These are phyloP conservation scores for Globisporangium spiculum DNA, from an alignment of 352 stramenopile species.

Conservation along the genomic window DNA sequence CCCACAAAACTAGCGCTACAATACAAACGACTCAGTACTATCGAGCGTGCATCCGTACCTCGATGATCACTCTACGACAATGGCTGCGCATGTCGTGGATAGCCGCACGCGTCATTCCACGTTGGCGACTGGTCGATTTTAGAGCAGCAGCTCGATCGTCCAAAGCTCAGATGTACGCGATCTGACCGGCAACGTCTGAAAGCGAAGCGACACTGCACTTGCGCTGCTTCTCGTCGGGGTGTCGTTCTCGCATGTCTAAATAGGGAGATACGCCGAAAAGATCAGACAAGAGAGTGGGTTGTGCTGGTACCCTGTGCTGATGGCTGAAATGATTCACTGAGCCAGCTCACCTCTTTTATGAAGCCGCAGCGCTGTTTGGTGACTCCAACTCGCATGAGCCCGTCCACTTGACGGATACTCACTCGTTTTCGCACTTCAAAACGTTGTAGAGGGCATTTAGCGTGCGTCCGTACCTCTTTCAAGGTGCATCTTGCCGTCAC, in stretches of 20 bases:
- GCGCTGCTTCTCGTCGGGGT: neutral
- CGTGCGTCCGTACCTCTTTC: neutral
- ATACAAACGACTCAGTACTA: no score
- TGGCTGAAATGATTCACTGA: neutral
- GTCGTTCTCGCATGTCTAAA: neutral
- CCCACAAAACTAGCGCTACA: neutral
- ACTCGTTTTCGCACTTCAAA: neutral
- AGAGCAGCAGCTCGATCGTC: neutral
- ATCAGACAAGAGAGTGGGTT: neutral
- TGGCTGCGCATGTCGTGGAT: neutral
- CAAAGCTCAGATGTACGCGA: neutral
- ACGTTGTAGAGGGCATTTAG: neutral
- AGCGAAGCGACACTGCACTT: neutral
- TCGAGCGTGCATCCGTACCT: neutral
- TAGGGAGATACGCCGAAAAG: neutral
- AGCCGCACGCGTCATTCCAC: neutral
- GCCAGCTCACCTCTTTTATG: neutral
- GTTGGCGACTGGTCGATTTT: neutral
- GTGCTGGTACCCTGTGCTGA: neutral
- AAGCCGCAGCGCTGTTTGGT: neutral
- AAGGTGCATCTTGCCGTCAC: neutral
- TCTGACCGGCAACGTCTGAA: neutral
- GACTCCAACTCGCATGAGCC: neutral
- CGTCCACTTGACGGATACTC: neutral
- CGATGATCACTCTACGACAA: neutral